Conservation (phyloP, 768 basidiomycete species). For the Sutorius australiensis region DNA sequence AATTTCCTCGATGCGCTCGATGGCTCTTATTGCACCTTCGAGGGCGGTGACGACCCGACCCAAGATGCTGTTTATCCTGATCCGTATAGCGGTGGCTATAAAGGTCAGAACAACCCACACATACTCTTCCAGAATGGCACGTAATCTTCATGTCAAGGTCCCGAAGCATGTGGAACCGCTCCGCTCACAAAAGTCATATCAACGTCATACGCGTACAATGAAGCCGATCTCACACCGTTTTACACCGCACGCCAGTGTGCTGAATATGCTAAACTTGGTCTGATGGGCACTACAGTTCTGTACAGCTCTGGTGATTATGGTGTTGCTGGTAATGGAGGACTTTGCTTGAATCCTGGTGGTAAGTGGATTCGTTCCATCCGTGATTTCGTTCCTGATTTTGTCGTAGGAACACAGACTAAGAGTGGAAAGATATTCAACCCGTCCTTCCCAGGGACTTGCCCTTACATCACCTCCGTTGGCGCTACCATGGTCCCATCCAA, state of each 20-base stretch:
- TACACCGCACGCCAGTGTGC: constrained; percentile 41
- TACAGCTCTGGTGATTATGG: constrained; percentile 45
- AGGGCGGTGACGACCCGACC: constrained; percentile 23
- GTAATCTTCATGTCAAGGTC: constrained; percentile 5
- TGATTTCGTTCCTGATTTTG: background rate
- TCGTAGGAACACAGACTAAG: constrained; percentile 23
- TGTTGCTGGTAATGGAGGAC: constrained; percentile 34
- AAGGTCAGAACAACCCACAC: constrained; percentile 9
- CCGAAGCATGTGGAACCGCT: constrained; percentile 37
- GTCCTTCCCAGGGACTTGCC: constrained; percentile 41
- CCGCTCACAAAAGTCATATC: constrained; percentile 38
- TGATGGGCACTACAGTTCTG: constrained; percentile 39
- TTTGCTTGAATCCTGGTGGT: constrained; percentile 34
- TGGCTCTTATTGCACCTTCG: constrained; percentile 29
- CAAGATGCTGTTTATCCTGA: constrained; percentile 29
- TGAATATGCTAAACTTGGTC: constrained; percentile 45
- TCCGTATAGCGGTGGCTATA: constrained; percentile 17
- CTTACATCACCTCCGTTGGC: constrained; percentile 45
- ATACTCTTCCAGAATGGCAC: background rate
- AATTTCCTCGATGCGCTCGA: constrained; percentile 35
- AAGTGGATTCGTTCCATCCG: background rate
- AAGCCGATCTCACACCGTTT: constrained; percentile 32
- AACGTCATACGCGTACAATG: constrained; percentile 39
- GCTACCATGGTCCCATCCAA: constrained; percentile 43
- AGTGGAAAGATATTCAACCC: constrained; percentile 38